Evolutionary conservation across 2,329 filamentous ascomycete genomes (phyloP), one percentile per base, ranked within the genome.

Genomic region (Didymosphaeria variabile): DNA sequence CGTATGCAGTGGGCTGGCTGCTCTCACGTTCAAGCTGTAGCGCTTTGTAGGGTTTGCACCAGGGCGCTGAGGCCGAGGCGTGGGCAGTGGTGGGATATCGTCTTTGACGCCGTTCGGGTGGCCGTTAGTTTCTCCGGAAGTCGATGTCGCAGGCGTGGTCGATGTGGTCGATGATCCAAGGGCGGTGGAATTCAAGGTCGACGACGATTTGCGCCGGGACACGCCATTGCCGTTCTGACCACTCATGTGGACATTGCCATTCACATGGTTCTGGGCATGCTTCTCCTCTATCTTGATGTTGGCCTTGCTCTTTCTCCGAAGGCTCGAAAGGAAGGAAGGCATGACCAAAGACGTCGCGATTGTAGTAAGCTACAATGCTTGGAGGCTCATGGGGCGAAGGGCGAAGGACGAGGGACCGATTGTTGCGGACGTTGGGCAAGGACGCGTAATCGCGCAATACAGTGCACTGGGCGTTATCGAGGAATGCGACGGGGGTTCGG

Each of bases 241-340:
- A 19, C 66, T 67, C 23, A 67, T 51, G n/a, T 59, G 56, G 38
- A 63, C 62, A 51, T 68, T 68, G 38, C 63, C 58, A 42, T 57
- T 60, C 29, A 44, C 52, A 53, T 68, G 62, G 46, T 44, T 51
- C 23, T 62, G 62, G 54, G 19, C 42, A 55, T 58, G 65, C 49
- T 63, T 65, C 56, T 53, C 59, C n/a, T 55, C 52, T 31, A 63
- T 54, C 65, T 86, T 88, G 79, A 93, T 90, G 82, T 89, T 93
- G 62, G 89, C 86, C 77, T 85, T 90, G 59, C 91, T 95, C 70
- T 90, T 89, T 69, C 92, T 88, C 70, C 92, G 90, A 59, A 97
- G 80, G 73, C 90, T 88, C 79, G 88, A 92, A 71, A 95, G 84
- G 74, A 96, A 92, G 46, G 89, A 82, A 74, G 81, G 81, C 81